Base-by-base conservation (phyloP, 805 yeast genomes). In the Myxozyma geophila region DNA sequence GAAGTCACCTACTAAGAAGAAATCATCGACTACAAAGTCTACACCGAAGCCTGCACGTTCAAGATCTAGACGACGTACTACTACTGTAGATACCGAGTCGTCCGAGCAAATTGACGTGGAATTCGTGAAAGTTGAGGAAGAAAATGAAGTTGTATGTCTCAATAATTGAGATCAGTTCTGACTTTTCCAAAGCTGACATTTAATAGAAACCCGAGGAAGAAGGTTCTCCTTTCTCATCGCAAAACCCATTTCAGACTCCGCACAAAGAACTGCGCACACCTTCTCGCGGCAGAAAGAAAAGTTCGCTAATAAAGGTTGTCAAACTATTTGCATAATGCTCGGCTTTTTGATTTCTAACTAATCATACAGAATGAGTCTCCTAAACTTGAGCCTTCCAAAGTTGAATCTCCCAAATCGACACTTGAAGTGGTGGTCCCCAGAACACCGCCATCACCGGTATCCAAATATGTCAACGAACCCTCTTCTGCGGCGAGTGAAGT, bases 241-340 rank as follows among this genome's bases (percentile, higher is more conserved):
- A 48, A 12, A 64, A 64, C 23, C 67, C 67, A 37, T 64, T 64
- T 41, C 67, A 64, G 39, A 56, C 67, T n/a, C 67, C 67, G 10
- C 48, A 36, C 36, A 4, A 19, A 5, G 37, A 40, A 15, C 7
- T 40, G 9, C 19, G 33, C 19, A 50, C 52, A 15, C 52, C 49
- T 12, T 15, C 43, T 7, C 50, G 49, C 13, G 39, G 10, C 28
- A 36, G 6, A n/a, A 39, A 56, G 54, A n/a, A 48, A 53, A 15
- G 36, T 62, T 64, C 35, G 35, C 57, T 21, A n/a, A 12, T 37
- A 43, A 21, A 36, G n/a, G 17, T 15, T 37, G 44, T 15, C 28
- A 36, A 10, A 8, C 36, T 47, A 47, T 10, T 35, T 47, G 6
- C 5, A 28, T 3, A 5, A 28, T 28, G 28, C 28, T 28, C 5